Evolutionary conservation across 2,329 filamentous ascomycete species (phyloP).

Genomic region (Exophiala dermatitidis): DNA sequence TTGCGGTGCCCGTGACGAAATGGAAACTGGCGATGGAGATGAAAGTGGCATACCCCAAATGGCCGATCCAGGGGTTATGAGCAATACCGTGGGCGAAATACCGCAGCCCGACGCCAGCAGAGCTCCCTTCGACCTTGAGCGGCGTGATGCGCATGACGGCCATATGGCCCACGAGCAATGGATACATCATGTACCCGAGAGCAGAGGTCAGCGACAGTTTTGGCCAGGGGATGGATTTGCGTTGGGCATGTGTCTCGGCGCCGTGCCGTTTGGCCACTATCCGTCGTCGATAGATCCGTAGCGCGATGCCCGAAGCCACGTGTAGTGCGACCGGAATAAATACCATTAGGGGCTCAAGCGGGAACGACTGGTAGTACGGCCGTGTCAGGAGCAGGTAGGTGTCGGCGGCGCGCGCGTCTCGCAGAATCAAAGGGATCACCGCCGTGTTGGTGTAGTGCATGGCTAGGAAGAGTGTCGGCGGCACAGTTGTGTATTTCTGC

Average conservation of each 20-base stretch:
- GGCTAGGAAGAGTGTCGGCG: slow-evolving; percentile 66
- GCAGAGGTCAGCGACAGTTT: slow-evolving; percentile 60
- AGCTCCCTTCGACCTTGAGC: slow-evolving; percentile 69
- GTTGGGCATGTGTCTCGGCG: slow-evolving; percentile 52
- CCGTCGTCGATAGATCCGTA: slow-evolving; percentile 67
- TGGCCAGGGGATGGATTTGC: slow-evolving; percentile 55
- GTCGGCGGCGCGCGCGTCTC: slow-evolving; percentile 67
- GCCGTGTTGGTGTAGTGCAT: slow-evolving; percentile 78
- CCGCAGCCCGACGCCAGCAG: slow-evolving; percentile 73
- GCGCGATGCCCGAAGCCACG: slow-evolving; percentile 65
- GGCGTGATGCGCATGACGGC: slow-evolving; percentile 71
- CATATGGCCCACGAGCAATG: slow-evolving; percentile 63
- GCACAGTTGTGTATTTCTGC: slow-evolving; percentile 85
- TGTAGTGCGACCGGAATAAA: slow-evolving; percentile 67
- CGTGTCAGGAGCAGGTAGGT: slow-evolving; percentile 83
- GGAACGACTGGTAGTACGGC: slow-evolving; percentile 80
- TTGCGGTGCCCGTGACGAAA: slow-evolving; percentile 77
- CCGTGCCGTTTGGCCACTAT: slow-evolving; percentile 70
- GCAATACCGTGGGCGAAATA: slow-evolving; percentile 84
- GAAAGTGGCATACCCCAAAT: slow-evolving; percentile 61
- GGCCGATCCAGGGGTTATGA: slow-evolving; percentile 59
- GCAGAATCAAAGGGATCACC: slow-evolving; percentile 67
- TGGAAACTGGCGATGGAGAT: slow-evolving; percentile 65
- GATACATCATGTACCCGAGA: slow-evolving; percentile 63
- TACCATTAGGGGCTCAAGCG: slow-evolving; percentile 73